phyloP scores from a whole-genome alignment of 2,329 filamentous ascomycete species.

The Aspergillus proliferans region DNA sequence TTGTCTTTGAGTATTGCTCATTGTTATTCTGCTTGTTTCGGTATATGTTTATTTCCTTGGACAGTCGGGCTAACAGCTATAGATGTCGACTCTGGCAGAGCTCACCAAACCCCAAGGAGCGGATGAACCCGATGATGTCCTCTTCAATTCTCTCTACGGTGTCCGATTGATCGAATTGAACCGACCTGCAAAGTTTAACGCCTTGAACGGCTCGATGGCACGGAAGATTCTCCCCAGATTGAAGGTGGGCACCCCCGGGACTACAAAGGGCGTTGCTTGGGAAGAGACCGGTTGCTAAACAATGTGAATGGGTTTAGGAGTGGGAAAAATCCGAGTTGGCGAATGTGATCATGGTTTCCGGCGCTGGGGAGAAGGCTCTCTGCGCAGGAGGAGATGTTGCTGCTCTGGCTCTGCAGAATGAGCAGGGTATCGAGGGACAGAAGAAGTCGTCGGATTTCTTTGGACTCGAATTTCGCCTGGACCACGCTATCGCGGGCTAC shows the following conservation, averaged over 20 bases:
- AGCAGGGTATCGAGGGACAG: constrained; percentile 62
- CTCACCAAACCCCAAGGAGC: constrained; percentile 51
- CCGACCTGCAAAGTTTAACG: constrained; percentile 84
- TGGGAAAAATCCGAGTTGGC: constrained; percentile 94
- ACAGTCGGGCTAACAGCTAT: constrained; percentile 1
- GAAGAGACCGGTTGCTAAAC: constrained; percentile 11
- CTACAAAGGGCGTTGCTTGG: not conserved
- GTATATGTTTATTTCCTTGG: not conserved
- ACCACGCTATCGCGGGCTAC: constrained; percentile 93
- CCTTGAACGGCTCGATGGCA: constrained; percentile 89
- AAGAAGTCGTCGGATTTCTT: constrained; percentile 78
- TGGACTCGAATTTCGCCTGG: constrained; percentile 87
- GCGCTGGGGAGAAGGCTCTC: constrained; percentile 74
- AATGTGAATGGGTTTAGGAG: constrained; percentile 46
- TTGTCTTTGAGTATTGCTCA: too few species aligned
- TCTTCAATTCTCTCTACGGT: constrained; percentile 84
- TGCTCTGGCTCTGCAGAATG: constrained; percentile 68
- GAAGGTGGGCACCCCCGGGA: constrained; percentile 39
- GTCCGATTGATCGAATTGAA: constrained; percentile 91
- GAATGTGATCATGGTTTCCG: constrained; percentile 88
- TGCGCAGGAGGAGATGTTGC: constrained; percentile 92
- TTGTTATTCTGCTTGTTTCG: too few species aligned
- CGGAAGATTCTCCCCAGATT: constrained; percentile 86
- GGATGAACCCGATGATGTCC: constrained; percentile 82
- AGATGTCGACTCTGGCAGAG: constrained; percentile 40